Base-by-base conservation (phyloP, 495 filamentous ascomycete species). In the Alectoria sarmentosa region DNA sequence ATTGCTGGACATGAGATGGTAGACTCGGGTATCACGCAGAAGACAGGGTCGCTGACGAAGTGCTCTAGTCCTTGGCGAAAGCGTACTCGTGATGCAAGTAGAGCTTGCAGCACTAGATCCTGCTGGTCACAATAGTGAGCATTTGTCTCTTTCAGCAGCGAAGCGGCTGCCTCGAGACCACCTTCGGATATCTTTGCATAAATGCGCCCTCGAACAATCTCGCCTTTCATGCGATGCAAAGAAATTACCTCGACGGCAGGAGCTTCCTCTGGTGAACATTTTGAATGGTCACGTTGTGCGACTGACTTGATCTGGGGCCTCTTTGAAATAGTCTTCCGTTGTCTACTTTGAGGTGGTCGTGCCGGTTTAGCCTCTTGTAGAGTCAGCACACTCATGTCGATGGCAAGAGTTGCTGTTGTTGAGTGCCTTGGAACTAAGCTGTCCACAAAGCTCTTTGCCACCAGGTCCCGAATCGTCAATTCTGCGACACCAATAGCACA, bases 21-120 rank as follows among this genome's bases (percentile, higher is more conserved):
- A 9, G 94, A 98, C 65, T 98, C 94, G 11, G 91, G 88, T 32
- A 98, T 80, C 23, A 92, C 86, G 46, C 89, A 94, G 73, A 92
- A 96, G 2, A 92, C 87, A 14, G 92, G 87, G 76, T 98, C 91
- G 5, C 82, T 78, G 19, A 84, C 80, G 75, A 98, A 86, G 58
- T 86, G 79, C 26, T 86, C 83, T 67, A 88, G 73, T 61, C 82
- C 87, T 73, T 85, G 79, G 9, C 79, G 73, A 61, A 90, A 73
- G 11, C 85, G 75, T 46, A 81, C 77, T 52, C 80, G 80, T 4
- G 86, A 85, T 73, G 82, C 79, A n/a, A 79, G 73, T n/a, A 88
- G 72, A 17, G 80, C 77, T 54, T 82, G 79, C 49, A 79, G 68
- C 42, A 78, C 64, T 69, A 76, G 28, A 72, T 81, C 76, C 44